Conservation (phyloP, 2,329 filamentous ascomycete genomes). For the Cercospora beticola region DNA sequence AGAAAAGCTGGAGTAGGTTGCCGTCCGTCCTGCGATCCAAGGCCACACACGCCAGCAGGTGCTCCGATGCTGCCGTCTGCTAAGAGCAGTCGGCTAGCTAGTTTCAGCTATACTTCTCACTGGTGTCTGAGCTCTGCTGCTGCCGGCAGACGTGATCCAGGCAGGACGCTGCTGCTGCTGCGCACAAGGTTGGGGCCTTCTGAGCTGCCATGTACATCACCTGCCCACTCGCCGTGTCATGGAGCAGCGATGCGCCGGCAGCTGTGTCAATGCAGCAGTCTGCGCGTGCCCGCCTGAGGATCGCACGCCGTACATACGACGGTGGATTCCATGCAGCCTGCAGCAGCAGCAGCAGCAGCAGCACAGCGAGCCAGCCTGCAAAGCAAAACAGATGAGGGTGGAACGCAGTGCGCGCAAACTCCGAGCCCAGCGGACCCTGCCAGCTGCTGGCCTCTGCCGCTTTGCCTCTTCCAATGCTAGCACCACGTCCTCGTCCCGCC, state of each 20-base stretch:
- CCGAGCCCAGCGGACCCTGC: background rate
- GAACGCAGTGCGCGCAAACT: background rate
- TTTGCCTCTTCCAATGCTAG: constrained; percentile 21
- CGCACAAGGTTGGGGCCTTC: constrained; percentile 16
- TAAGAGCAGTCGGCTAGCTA: constrained; percentile 10
- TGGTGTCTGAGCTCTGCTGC: constrained; percentile 17
- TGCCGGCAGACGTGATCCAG: constrained; percentile 23
- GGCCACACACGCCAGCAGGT: constrained; percentile 1
- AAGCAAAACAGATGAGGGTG: background rate
- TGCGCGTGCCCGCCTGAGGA: constrained; percentile 1
- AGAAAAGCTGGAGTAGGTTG: constrained; percentile 32
- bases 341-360: background rate
- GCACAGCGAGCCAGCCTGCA: background rate
- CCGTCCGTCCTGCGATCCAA: constrained; percentile 5
- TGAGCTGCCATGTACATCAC: constrained; percentile 15
- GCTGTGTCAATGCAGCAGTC: constrained; percentile 21
- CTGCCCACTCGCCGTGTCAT: constrained; percentile 11
- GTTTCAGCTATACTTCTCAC: constrained; percentile 17
- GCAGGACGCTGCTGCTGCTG: constrained; percentile 14
- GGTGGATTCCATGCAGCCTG: background rate
- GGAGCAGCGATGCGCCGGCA: constrained; percentile 14
- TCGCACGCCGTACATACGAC: background rate
- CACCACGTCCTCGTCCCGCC: background rate
- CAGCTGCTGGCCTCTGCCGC: constrained; percentile 1
- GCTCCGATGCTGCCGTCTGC: constrained; percentile 9